Conservation (phyloP, 352 stramenopile genomes). For the Globisporangium iwayamae region DNA sequence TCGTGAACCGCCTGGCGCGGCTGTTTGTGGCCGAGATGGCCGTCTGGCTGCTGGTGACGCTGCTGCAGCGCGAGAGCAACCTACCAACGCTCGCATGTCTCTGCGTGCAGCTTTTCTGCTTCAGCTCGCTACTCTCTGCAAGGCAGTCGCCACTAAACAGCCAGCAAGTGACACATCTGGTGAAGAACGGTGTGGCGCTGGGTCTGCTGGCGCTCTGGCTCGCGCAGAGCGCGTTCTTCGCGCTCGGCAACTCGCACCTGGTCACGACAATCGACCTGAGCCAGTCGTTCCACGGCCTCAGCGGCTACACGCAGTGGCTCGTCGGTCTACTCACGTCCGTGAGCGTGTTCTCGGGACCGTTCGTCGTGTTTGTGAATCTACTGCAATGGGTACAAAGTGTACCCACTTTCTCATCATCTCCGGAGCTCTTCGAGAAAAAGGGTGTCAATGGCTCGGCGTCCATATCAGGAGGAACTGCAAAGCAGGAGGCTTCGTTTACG, state of each 20-base stretch:
- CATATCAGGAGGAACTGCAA: slow-evolving; percentile 1
- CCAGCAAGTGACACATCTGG: not conserved
- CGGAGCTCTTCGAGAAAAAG: not conserved
- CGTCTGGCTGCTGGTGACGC: slow-evolving; percentile 52
- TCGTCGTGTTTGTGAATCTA: slow-evolving; percentile 55
- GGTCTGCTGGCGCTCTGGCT: slow-evolving; percentile 39
- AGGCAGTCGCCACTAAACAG: not conserved
- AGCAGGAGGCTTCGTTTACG: not conserved
- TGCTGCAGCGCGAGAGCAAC: slow-evolving; percentile 61
- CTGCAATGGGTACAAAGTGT: slow-evolving; percentile 32
- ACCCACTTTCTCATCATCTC: slow-evolving; percentile 6
- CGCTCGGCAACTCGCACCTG: slow-evolving; percentile 86
- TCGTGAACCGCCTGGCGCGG: slow-evolving; percentile 8
- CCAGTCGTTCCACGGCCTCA: slow-evolving; percentile 80
- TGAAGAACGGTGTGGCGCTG: slow-evolving; percentile 15
- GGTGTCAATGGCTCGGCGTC: not conserved
- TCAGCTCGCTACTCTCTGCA: slow-evolving; percentile 27
- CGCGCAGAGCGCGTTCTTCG: slow-evolving; percentile 76
- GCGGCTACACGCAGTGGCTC: slow-evolving; percentile 76
- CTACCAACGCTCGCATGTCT: slow-evolving; percentile 58
- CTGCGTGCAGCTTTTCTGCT: slow-evolving; percentile 37
- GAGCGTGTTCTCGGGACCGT: slow-evolving; percentile 68
- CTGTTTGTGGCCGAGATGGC: slow-evolving; percentile 37
- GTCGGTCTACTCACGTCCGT: slow-evolving; percentile 73
- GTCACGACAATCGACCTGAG: slow-evolving; percentile 89